These are phyloP conservation scores for Epichloe uncinata DNA, from an alignment of 2,329 filamentous ascomycete species.

Conservation along the genomic window DNA sequence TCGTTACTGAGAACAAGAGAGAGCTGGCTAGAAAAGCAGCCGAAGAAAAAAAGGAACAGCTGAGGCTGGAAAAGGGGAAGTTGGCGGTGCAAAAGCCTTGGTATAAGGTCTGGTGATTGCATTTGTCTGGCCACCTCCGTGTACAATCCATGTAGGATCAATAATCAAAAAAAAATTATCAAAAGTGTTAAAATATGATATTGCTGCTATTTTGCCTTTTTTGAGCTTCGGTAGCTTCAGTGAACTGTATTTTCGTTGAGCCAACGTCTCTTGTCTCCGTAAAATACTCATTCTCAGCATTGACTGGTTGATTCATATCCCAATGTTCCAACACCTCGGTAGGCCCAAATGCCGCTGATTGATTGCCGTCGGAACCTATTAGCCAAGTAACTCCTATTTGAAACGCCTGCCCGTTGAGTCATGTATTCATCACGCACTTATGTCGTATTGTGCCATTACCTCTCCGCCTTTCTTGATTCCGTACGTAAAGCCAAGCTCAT, in stretches of 20 bases:
- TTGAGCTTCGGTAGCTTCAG: not conserved
- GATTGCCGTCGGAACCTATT: too few relatives aligned
- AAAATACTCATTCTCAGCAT: too few relatives aligned
- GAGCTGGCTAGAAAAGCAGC: constrained; percentile 31
- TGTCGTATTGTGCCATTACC: not conserved
- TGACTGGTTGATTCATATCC: too few relatives aligned
- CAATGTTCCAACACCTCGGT: too few relatives aligned
- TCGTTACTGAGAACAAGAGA: constrained; percentile 36
- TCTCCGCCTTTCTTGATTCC: not conserved
- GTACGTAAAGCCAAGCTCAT: not conserved
- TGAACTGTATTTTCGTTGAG: too few relatives aligned
- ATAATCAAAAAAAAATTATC: not conserved
- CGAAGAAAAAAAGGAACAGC: constrained; percentile 25
- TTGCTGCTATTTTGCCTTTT: not conserved
- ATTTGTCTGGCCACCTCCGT: not conserved
- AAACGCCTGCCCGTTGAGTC: not conserved
- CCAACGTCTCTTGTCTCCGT: too few relatives aligned
- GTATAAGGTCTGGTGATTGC: constrained; percentile 43
- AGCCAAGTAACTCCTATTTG: too few relatives aligned
- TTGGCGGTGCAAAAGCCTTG: constrained; percentile 29
- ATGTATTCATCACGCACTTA: not conserved
- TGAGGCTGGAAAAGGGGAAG: constrained; percentile 18
- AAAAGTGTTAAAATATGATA: not conserved
- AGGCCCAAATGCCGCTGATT: too few relatives aligned
- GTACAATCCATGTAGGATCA: constrained; percentile 1